Evolutionary conservation across 2,329 filamentous ascomycete genomes (phyloP).

Genomic region (Colletotrichum aenigma): DNA sequence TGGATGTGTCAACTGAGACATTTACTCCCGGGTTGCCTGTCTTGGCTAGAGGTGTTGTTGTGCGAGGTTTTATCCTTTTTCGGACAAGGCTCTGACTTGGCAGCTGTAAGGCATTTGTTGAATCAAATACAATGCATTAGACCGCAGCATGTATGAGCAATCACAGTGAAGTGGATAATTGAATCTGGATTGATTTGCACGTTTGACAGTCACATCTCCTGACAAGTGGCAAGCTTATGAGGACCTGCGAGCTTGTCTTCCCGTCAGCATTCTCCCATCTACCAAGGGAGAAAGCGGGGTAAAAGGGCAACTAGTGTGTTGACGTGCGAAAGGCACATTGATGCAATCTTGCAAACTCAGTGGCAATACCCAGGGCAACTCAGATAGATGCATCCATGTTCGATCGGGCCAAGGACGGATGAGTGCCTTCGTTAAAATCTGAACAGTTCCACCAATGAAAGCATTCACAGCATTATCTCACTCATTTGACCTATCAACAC

Average conservation of each 20-base stretch:
- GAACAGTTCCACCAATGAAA: background rate
- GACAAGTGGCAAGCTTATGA: rapidly evolving
- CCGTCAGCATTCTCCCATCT: rapidly evolving
- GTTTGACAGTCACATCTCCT: background rate
- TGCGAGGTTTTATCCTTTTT: rapidly evolving
- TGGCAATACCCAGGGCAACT: background rate
- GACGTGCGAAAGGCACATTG: rapidly evolving
- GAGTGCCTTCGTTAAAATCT: background rate
- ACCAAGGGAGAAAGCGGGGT: background rate
- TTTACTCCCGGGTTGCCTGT: background rate
- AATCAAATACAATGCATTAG: background rate
- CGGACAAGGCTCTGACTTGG: background rate
- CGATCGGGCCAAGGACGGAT: background rate
- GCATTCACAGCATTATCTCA: background rate
- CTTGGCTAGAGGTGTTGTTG: background rate
- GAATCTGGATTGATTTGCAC: rapidly evolving
- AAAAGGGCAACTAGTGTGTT: rapidly evolving
- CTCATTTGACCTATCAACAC: background rate
- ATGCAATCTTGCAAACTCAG: rapidly evolving
- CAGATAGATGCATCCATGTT: background rate
- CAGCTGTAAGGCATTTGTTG: background rate
- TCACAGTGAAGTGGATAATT: background rate
- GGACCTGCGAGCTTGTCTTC: rapidly evolving
- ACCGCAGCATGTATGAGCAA: background rate
- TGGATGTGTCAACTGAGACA: background rate